Evolutionary conservation across 2,329 filamentous ascomycete species (phyloP), one percentile per base, ranked within the genome.

Genomic region (Apiospora saccharicola): DNA sequence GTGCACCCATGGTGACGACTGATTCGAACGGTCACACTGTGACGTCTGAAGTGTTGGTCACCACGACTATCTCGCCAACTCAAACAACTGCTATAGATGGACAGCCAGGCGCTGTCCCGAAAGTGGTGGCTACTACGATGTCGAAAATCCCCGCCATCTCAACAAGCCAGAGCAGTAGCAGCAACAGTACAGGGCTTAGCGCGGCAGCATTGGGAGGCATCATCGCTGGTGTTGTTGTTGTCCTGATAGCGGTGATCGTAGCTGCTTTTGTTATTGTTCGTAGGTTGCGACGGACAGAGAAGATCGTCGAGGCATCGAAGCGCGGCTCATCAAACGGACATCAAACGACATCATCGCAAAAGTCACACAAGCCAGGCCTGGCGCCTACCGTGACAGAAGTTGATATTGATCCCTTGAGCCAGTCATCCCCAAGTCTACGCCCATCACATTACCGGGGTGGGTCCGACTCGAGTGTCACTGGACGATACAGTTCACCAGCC

Each of bases 141-240:
- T 76, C 83, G 5, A 88, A 89, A 71, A 74, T 80, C 7, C 75
- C 80, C 0, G 81, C 83, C 4, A 74, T 80, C 0, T 73, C 81
- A 19, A 78, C 79, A 0, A 73, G 70, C 43, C 71, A 70, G 34
- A 74, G 76, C 22, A 51, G 75, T 13, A 74, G 75, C 13, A 74
- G 76, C 26, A 75, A 74, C 12, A 77, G 80, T 61, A 75, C 79
- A n/a, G 80, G 82, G 16, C 79, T 88, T 30, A 82, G 83, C 7
- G 78, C 76, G 0, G 82, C 79, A 0, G 81, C 85, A 37, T 80
- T 90, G 2, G 88, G 85, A 3, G 89, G 89, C 2, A 88, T 90
- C 30, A 83, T 90, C 46, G 86, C 84, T 2, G 88, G 87, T 1
- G 85, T 85, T 16, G 80, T 87, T 3, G 83, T 82, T 0, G 77